These are phyloP conservation scores for Lachancea nothofagi DNA, from an alignment of 805 yeast species.

Conservation along the genomic window DNA sequence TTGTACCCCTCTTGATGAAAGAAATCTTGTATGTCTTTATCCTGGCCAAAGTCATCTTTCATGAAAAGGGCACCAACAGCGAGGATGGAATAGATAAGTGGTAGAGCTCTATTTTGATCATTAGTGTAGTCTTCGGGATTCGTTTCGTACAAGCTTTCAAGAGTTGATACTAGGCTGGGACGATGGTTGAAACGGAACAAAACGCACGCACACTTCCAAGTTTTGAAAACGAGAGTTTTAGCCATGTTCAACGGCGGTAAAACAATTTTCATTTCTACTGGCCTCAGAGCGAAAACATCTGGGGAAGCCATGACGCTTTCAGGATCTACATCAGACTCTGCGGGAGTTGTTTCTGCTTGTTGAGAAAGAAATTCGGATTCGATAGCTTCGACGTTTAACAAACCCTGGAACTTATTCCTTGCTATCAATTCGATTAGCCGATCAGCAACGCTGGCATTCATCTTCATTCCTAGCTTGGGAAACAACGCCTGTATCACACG, in stretches of 20 bases:
- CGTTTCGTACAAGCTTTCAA: constrained; percentile 69
- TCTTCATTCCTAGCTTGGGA: neutral
- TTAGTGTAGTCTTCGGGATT: constrained; percentile 67
- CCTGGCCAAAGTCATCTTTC: constrained; percentile 42
- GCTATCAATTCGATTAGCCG: neutral
- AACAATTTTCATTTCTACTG: constrained; percentile 25
- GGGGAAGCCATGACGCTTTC: neutral
- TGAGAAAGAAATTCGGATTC: neutral
- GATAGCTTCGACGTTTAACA: constrained; percentile 2
- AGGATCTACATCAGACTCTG: neutral
- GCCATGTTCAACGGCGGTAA: constrained; percentile 75
- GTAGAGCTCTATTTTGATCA: constrained; percentile 68
- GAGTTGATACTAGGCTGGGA: constrained; percentile 68
- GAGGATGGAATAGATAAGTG: constrained; percentile 77
- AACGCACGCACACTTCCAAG: constrained; percentile 85
- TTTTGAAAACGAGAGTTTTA: constrained; percentile 59
- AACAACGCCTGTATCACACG: constrained; percentile 2
- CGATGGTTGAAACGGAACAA: constrained; percentile 80
- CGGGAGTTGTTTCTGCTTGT: too few relatives aligned
- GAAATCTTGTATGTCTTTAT: constrained; percentile 25
- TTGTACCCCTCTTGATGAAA: constrained; percentile 72
- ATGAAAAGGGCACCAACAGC: constrained; percentile 83
- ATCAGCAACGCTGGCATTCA: neutral
- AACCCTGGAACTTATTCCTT: constrained; percentile 4
- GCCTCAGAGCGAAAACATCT: neutral